Evolutionary conservation across 768 basidiomycete genomes (phyloP), one percentile per base, ranked within the genome.

Genomic region (Amanita phalloides): DNA sequence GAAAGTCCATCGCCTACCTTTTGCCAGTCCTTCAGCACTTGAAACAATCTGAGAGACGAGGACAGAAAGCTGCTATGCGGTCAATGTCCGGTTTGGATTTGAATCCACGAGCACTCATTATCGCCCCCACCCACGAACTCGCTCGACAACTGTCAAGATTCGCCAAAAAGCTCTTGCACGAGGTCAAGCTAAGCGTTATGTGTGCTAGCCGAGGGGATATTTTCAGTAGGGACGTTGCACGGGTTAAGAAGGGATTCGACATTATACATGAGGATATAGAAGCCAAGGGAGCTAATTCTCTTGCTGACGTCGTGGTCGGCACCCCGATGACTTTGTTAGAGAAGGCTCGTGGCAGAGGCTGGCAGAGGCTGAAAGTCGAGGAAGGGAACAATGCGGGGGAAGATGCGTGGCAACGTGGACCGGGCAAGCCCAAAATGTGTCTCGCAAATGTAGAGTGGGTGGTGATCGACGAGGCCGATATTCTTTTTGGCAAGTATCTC

Each of bases 91-190:
- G 28, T 14, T 25, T 57, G 9, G 57, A 30, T 25, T 35, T 56
- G 58, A 79, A 77, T 54, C 92, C 92, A 0, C 81, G 90, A 1
- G 88, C 84, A 0, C 68, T 96, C 43, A 71, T 96, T 43, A 76
- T 95, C 13, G 85, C 89, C 1, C 91, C 91, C 0, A 94, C 92
- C 0, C 92, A 95, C 62, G 92, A 95, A 62, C 78, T 96, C 13
- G 74, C 87, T 2, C 77, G 92, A 3, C 92, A 94, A 62, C 72
- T 93, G 0, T 76, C 90, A 0, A 63, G 66, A 0, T 86, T 84
- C 53, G 83, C 90, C 2, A 94, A 94, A 59, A 66, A 74, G 2
- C 71, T 95, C 1, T 66, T 84, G 23, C 90, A 93, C 65, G 66
- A 78, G 13, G 72, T 81, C 58, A 90, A 90, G 63, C 72, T 94